Conservation (phyloP, 768 basidiomycete species). For the Mycena floridula region DNA sequence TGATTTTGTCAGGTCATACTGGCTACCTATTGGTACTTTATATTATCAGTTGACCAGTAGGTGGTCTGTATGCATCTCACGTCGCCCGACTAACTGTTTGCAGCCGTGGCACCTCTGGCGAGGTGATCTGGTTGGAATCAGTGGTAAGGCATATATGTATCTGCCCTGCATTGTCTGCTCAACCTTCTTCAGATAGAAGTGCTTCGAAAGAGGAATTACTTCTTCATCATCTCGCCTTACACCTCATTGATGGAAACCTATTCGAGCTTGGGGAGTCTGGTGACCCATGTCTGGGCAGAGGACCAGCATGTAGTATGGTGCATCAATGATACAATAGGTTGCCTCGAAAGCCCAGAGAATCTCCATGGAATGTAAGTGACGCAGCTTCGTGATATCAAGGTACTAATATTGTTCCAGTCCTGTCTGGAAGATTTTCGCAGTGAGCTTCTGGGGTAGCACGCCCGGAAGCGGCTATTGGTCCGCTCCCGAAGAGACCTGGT, state of each 20-base stretch:
- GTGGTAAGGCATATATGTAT: not conserved
- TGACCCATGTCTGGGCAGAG: conserved; percentile 9
- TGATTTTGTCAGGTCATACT: too few relatives aligned
- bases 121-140: conserved; percentile 1
- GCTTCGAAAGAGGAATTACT: conserved; percentile 4
- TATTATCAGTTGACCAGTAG: too few relatives aligned
- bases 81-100: too few relatives aligned
- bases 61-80: too few relatives aligned
- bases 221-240: conserved; percentile 12
- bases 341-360: conserved; percentile 8
- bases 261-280: conserved; percentile 5
- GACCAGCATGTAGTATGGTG: conserved; percentile 11
- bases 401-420: conserved; percentile 2
- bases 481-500: conserved; percentile 6
- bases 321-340: conserved; percentile 4
- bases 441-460: conserved; percentile 11
- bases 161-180: too few relatives aligned
- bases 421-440: conserved; percentile 9
- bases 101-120: not conserved
- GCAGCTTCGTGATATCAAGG: not conserved
- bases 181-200: conserved; percentile 3
- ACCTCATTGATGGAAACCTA: conserved; percentile 5
- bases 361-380: conserved; percentile 8
- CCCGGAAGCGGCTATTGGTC: conserved; percentile 5
- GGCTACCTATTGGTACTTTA: too few relatives aligned